A percentile compares a stretch with the other conserved stretches of the same genome.
Conservation (phyloP, 2,329 filamentous ascomycete species). For the Nemania sp. region DNA sequence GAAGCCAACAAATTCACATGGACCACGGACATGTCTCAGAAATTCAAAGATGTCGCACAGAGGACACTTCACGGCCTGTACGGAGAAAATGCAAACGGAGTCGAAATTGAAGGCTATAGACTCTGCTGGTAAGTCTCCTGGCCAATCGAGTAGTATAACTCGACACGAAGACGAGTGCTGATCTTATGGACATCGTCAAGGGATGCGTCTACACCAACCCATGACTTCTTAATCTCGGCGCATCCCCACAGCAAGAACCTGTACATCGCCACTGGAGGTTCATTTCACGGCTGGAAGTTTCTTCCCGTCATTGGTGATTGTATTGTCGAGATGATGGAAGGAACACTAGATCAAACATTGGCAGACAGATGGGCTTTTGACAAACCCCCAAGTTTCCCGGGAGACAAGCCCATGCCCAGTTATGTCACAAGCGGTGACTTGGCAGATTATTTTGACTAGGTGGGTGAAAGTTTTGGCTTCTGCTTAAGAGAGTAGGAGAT, state of each 20-base stretch:
- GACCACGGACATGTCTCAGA: not conserved
- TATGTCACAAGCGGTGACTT: not conserved
- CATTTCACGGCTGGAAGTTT: constrained; percentile 12
- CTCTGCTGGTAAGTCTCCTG: not conserved
- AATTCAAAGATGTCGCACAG: not conserved
- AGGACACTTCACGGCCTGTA: not conserved
- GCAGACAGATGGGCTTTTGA: not conserved
- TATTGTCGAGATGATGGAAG: constrained; percentile 1
- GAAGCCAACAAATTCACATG: not conserved
- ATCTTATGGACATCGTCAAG: not conserved
- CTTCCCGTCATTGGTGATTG: not conserved
- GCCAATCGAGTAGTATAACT: not conserved
- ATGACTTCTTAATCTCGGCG: constrained; percentile 3
- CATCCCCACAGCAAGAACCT: not conserved
- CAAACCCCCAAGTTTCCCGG: not conserved
- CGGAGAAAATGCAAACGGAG: not conserved
- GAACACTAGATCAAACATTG: not conserved
- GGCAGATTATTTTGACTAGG: not conserved
- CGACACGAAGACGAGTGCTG: not conserved
- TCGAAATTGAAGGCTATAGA: not conserved
- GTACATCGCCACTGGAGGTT: constrained; percentile 3
- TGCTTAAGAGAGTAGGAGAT: no score
- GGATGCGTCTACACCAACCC: not conserved
- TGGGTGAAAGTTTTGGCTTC: no score
- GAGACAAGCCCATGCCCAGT: not conserved